Conservation (phyloP, 2,329 filamentous ascomycete species). For the Microdochium nivale region DNA sequence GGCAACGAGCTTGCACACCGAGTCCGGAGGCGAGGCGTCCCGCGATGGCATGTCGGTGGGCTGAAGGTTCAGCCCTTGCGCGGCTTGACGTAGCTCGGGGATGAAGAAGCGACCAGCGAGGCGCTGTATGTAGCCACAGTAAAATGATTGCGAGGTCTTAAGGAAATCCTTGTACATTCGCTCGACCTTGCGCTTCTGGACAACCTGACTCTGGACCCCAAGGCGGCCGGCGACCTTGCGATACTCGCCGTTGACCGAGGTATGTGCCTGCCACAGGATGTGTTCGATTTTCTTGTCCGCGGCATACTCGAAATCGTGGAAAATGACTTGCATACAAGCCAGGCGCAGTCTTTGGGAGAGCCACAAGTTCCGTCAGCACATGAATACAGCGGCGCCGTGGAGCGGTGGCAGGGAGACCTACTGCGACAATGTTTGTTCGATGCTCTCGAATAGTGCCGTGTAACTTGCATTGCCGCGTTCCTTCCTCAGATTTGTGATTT, state of each 20-base stretch:
- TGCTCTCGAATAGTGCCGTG: conserved; percentile 19
- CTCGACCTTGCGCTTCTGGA: conserved; percentile 67
- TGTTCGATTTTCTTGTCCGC: conserved; percentile 56
- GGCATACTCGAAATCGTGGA: conserved; percentile 62
- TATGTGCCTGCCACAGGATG: conserved; percentile 72
- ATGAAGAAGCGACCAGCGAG: conserved; percentile 55
- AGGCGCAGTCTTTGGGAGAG: conserved; percentile 52
- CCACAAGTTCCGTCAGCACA: conserved; percentile 6
- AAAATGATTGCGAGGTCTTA: conserved; percentile 81
- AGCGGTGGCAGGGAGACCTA: conserved; percentile 10
- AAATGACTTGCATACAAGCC: conserved; percentile 63
- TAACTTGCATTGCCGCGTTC: conserved; percentile 17
- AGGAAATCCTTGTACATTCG: conserved; percentile 79
- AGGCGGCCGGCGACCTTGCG: conserved; percentile 57
- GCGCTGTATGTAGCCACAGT: conserved; percentile 75
- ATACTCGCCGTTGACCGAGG: conserved; percentile 69
- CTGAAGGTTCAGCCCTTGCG: conserved; percentile 31
- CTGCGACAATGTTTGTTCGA: conserved; percentile 21
- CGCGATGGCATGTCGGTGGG: conserved; percentile 32
- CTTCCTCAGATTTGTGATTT: conserved; percentile 15
- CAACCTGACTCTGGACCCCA: conserved; percentile 39
- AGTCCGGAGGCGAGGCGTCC: conserved; percentile 28
- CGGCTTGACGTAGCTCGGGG: conserved; percentile 36
- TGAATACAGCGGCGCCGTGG: conserved; percentile 1
- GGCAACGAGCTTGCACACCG: conserved; percentile 52